Evolutionary conservation across 2,329 filamentous ascomycete species (phyloP), one percentile per base, ranked within the genome.

Genomic region (Aspergillus sp.): DNA sequence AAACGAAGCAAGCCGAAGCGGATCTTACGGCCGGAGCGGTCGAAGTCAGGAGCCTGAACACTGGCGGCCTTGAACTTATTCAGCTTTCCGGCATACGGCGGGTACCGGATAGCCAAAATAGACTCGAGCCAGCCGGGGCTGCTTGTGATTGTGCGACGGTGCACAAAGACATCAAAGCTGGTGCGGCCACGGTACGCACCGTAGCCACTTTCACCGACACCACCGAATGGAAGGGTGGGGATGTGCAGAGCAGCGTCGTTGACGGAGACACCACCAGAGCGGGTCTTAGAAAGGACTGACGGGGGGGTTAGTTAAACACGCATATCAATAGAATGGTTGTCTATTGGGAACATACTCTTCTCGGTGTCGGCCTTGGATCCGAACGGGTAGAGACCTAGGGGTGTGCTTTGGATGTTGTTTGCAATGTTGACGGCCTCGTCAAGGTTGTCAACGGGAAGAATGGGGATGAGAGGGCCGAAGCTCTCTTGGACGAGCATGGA

Each of bases 391-490:
- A 97, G 80, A 9, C 88, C 87, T 41, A 99, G 80, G 0, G 95
- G 93, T 0, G 93, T 97, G 52, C 87, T 83, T 74, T 96, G 88
- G 49, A 97, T 84, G 55, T 84, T 79, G 73, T 96, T 93, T 61
- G 91, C 91, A 63, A 92, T 85, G 40, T 82, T 82, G 72, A 98
- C 92, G 50, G 93, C 93, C 68, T 96, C 86, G 64, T 96, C 90
- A n/a, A 97, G 80, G 66, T 86, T 83, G 63, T 91, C 84, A 55
- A 91, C 88, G 0, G 91, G 84, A 54, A 96, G 78, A 62, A 98
- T 86, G 62, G 90, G 88, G 65, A 96, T 91, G 59, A 96, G 82
- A n/a, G 95, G 95, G 6, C 93, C 95, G 71, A 99, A 99, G 44
- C 88, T 91, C 78, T 99, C 95, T 62, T 96, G 86, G 23, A 79